Evolutionary conservation across 306 rosid species (phyloP), one percentile per base, ranked within the genome.

Genomic region (Trifolium dubium): DNA sequence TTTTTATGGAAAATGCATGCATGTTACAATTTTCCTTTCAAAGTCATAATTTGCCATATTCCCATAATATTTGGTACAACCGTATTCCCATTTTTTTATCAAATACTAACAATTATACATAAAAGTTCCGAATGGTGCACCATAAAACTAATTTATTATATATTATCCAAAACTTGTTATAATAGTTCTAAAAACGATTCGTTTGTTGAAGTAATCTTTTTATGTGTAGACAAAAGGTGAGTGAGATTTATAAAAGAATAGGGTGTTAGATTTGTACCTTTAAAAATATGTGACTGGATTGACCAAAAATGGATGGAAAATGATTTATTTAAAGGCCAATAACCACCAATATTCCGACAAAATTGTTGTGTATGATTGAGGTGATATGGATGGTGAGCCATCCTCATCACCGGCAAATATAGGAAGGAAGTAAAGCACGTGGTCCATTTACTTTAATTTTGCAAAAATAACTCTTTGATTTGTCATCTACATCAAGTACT

Each of bases 341-440:
- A 87, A 89, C 89, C 83, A 86, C 95, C 89, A 87, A 84, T 85
- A 91, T 86, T 91, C 92, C 89, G 88, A 89, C 91, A 89, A 84
- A 86, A 65, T 85, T 74, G 78, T 63, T 69, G 66, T 62, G 74
- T 28, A 73, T 83, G 82, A 86, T 88, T 85, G 73, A 86, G 65
- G 9, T 77, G 76, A 77, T 66, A 83, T 88, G 87, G 87, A 84
- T 50, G 97, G 91, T 82, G 80, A 87, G 90, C 96, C 85, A 81
- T 91, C 96, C 60, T 84, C 87, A 76, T 91, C 95, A 81, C 71
- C 77, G 47, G 44, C 82, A 76, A 67, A 69, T 77, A 83, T 81
- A 59, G 60, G 6, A 54, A 59, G 60, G 6, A 54, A 54, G 60
- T 19, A 54, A 54, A 54, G 31, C 60, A 54, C 60, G 31, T 54